Evolutionary conservation across 345 rosid species (phyloP).

Genomic region (Triadica sebifera): DNA sequence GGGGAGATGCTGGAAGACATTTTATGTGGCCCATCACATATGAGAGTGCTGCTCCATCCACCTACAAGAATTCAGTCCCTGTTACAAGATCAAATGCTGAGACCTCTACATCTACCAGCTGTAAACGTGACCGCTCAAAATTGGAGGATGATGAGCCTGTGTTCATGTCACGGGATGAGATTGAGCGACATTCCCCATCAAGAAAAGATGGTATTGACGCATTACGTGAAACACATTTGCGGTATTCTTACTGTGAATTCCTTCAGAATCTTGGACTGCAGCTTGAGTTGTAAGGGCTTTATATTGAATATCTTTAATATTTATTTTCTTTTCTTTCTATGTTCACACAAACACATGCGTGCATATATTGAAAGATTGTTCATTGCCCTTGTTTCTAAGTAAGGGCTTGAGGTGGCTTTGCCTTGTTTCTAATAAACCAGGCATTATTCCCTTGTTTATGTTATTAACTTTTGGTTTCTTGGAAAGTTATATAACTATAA

Average conservation of each 20-base stretch:
- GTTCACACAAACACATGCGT: background rate
- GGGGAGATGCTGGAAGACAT: slow-evolving; percentile 42
- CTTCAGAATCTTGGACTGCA: slow-evolving; percentile 63
- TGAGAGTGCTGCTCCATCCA: slow-evolving; percentile 23
- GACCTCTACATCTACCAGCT: slow-evolving; percentile 39
- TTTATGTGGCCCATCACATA: slow-evolving; percentile 22
- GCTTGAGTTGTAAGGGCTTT: slow-evolving; percentile 61
- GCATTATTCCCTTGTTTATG: background rate
- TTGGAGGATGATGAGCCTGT: slow-evolving; percentile 61
- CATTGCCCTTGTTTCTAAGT: background rate
- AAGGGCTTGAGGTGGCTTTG: background rate
- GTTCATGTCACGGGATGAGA: slow-evolving; percentile 71
- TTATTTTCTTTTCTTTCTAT: background rate
- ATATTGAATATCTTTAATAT: background rate
- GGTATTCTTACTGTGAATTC: slow-evolving; percentile 73
- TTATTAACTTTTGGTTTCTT: background rate
- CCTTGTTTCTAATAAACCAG: background rate
- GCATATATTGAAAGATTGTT: background rate
- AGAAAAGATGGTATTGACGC: slow-evolving; percentile 82
- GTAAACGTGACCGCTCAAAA: slow-evolving; percentile 58
- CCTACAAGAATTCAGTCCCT: slow-evolving; percentile 27
- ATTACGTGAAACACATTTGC: slow-evolving; percentile 61
- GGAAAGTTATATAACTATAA: background rate
- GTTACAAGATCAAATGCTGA: slow-evolving; percentile 41
- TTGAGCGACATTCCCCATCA: slow-evolving; percentile 71